Percentiles rank a stretch among this genome's conserved stretches.
phyloP scores from a whole-genome alignment of 306 rosid genomes.

The Hippophae rhamnoides region DNA sequence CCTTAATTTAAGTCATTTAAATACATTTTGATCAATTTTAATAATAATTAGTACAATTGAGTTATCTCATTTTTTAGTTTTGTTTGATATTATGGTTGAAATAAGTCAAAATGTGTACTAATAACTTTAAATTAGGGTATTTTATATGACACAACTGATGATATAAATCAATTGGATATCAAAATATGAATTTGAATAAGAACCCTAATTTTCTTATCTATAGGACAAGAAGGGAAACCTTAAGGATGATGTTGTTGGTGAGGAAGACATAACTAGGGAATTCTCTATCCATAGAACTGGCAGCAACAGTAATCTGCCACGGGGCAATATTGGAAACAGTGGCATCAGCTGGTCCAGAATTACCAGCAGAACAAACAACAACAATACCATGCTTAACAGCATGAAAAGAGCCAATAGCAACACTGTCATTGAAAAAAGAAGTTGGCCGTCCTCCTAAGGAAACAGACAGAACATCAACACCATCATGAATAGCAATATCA shows the following conservation, averaged over 20 bases:
- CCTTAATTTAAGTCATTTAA: too few relatives aligned
- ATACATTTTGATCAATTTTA: too few relatives aligned
- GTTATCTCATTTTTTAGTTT: too few relatives aligned
- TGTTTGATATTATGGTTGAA: too few relatives aligned
- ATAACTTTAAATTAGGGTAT: too few relatives aligned
- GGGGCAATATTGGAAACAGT: conserved; percentile 51
- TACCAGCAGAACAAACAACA: conserved; percentile 89
- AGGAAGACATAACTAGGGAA: conserved; percentile 54
- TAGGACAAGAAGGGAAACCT: conserved; percentile 27
- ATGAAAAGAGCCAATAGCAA: conserved; percentile 80
- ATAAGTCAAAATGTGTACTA: too few relatives aligned
- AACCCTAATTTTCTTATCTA: too few relatives aligned
- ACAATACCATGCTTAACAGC: conserved; percentile 64
- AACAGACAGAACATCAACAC: conserved; percentile 67
- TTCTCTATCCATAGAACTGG: conserved; percentile 81
- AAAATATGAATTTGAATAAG: too few relatives aligned
- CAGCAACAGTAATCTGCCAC: conserved; percentile 80
- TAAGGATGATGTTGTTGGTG: conserved; percentile 32
- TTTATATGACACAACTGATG: too few relatives aligned
- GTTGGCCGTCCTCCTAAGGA: conserved; percentile 59
- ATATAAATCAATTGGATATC: too few relatives aligned
- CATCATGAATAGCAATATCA: conserved; percentile 70
- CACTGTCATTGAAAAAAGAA: conserved; percentile 43
- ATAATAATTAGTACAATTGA: too few relatives aligned
- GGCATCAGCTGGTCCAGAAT: conserved; percentile 56